A percentile compares a stretch with the other conserved stretches of the same genome.
Evolutionary conservation across 306 rosid genomes (phyloP).

Genomic region (Trifolium pratense): DNA sequence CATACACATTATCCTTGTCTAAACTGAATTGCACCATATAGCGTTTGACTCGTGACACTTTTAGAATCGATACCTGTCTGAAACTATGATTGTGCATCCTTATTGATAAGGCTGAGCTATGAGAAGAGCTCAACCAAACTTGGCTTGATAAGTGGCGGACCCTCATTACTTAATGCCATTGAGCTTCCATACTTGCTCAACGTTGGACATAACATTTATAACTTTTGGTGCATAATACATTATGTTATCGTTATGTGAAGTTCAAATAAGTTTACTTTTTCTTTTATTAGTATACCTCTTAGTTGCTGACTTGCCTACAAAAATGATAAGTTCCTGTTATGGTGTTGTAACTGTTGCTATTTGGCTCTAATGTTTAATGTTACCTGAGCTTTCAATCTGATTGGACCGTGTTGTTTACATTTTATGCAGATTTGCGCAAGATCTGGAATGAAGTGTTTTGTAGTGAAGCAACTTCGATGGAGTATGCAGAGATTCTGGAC

Average conservation of each 20-base stretch:
- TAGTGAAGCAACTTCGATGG: slow-evolving; percentile 69
- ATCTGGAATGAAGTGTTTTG: slow-evolving; percentile 84
- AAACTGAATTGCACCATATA: slow-evolving; percentile 14
- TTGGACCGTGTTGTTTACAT: neutral
- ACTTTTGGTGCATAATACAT: slow-evolving; percentile 16
- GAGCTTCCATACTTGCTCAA: neutral
- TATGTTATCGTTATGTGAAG: slow-evolving; percentile 7
- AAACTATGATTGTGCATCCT: slow-evolving; percentile 7
- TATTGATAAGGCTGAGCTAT: neutral
- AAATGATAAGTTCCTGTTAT: slow-evolving; percentile 8
- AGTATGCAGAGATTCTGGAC: slow-evolving; percentile 72
- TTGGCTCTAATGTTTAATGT: neutral
- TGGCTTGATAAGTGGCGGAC: neutral
- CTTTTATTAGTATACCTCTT: slow-evolving; percentile 3
- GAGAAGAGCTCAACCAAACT: neutral
- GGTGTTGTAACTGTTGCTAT: slow-evolving; percentile 4
- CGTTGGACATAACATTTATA: neutral
- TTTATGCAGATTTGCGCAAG: slow-evolving; percentile 67
- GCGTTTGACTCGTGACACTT: neutral
- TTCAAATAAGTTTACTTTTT: slow-evolving; percentile 1
- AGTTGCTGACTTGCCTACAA: neutral
- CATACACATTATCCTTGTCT: slow-evolving; percentile 5
- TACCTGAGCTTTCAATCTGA: neutral
- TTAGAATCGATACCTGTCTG: neutral
- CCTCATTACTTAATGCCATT: neutral